phyloP scores from a whole-genome alignment of 2,329 filamentous ascomycete genomes.

The Fusarium sp. region DNA sequence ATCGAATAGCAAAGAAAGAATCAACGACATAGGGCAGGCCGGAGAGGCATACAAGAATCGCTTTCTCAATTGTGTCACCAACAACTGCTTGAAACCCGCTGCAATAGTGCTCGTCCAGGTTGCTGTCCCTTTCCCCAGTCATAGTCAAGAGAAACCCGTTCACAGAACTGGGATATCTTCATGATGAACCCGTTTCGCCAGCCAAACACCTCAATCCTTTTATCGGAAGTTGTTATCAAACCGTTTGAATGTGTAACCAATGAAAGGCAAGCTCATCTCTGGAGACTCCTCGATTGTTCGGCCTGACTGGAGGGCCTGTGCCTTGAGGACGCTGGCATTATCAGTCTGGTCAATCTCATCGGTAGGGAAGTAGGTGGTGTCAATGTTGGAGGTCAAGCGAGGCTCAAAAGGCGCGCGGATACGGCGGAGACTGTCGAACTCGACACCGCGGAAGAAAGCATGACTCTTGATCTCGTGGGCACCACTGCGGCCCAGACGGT shows the following conservation, averaged over 20 bases:
- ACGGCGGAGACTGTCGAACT: slow-evolving; percentile 91
- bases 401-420: slow-evolving; percentile 98
- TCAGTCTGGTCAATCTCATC: slow-evolving; percentile 98
- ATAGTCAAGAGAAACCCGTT: slow-evolving; percentile 29
- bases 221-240: slow-evolving; percentile 81
- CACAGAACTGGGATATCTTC: slow-evolving; percentile 38
- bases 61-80: slow-evolving; percentile 14
- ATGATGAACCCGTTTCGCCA: slow-evolving; percentile 5
- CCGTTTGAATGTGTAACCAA: slow-evolving; percentile 84
- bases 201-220: slow-evolving; percentile 20
- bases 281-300: slow-evolving; percentile 80
- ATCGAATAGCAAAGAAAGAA: slow-evolving; percentile 11
- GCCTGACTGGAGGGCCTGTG: slow-evolving; percentile 80
- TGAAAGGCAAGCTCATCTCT: slow-evolving; percentile 91
- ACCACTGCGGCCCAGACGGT: slow-evolving; percentile 88
- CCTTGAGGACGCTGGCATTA: slow-evolving; percentile 87
- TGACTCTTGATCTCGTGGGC: slow-evolving; percentile 94
- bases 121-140: slow-evolving; percentile 4
- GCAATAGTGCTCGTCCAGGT: slow-evolving; percentile 16
- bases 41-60: slow-evolving; percentile 17
- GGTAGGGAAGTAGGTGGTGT: slow-evolving; percentile 98
- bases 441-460: slow-evolving; percentile 95
- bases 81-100: slow-evolving; percentile 6
- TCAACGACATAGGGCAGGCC: slow-evolving; percentile 5
- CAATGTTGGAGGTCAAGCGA: slow-evolving; percentile 90